Base-by-base conservation (phyloP, 176 grass and related monocot genomes). In the Typha latifolia region DNA sequence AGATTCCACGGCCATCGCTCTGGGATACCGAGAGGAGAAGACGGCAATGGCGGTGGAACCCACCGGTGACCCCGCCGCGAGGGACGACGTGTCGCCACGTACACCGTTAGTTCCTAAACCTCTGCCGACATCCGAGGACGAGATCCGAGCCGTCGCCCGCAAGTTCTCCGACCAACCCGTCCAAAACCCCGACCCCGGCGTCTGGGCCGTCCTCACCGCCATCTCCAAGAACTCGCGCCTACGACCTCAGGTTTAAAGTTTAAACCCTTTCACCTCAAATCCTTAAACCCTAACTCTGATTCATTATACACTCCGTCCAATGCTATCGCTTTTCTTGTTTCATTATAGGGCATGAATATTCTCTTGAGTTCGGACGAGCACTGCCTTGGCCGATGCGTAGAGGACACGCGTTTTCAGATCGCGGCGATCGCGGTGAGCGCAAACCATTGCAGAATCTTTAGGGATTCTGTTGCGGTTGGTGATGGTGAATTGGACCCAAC, bases 201-300 rank as follows among this genome's bases (percentile, higher is more conserved):
- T 90, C 32, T 99, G 94, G 94, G 94, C 79, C 24, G 79, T 99
- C 69, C 84, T 99, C 64, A 90, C 79, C 10, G 86, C 89, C 66
- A 87, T 99, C 67, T 99, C 94, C 31, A 71, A 85, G 72, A 90
- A 79, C 19, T 75, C 94, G 66, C 94, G 94, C 67, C 83, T 83
- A 4, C 80, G 89, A 23, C 66, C 50, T 9, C 85, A 99, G 86
- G 94, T 99, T 23, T 32, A 21, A 47, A 69, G 4, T 69, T 65
- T 16, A 2, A 50, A 22, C 5, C 51, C 13, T 50, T 78, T 15
- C 68, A 69, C 23, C 66, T 51, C 18, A 73, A 32, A 48, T 43
- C 62, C 76, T 62, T 67, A 68, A 81, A 75, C 80, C 68, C 80
- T 87, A 82, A 82, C 68, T 71, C 75, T 62, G 66, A 74, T 18